Percentiles rank a stretch among this genome's conserved stretches.
Conservation (phyloP, 2,329 filamentous ascomycete genomes). For the Parasarocladium wereldwijsianum region DNA sequence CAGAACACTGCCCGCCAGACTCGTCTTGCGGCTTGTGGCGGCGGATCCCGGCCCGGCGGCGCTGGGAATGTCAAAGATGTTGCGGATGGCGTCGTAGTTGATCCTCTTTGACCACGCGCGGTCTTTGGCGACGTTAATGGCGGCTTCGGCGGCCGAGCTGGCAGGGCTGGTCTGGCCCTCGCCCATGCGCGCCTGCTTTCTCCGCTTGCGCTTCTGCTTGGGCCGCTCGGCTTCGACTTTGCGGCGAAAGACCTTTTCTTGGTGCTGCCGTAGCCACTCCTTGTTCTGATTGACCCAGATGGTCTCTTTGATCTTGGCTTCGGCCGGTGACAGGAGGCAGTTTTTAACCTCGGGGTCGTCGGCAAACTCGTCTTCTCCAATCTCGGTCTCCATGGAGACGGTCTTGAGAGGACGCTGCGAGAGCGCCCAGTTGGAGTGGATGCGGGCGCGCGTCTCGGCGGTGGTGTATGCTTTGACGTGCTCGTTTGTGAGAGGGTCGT, state of each 20-base stretch:
- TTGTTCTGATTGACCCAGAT: slow-evolving; percentile 95
- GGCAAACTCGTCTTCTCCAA: slow-evolving; percentile 71
- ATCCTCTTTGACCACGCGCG: slow-evolving; percentile 60
- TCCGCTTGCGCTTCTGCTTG: slow-evolving; percentile 41
- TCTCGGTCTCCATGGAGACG: slow-evolving; percentile 46
- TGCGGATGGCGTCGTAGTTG: slow-evolving; percentile 52
- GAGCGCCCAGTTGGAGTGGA: slow-evolving; percentile 36
- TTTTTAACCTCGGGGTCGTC: slow-evolving; percentile 78
- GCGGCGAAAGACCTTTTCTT: slow-evolving; percentile 65
- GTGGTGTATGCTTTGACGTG: slow-evolving; percentile 44
- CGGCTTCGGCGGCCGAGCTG: slow-evolving; percentile 54
- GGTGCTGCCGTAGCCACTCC: slow-evolving; percentile 77
- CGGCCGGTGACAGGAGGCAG: slow-evolving; percentile 59
- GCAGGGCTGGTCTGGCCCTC: slow-evolving; percentile 53
- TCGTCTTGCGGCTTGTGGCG: slow-evolving; percentile 30
- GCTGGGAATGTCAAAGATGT: slow-evolving; percentile 36
- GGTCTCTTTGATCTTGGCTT: slow-evolving; percentile 71
- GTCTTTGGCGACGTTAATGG: slow-evolving; percentile 51
- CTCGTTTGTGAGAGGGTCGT: slow-evolving; percentile 40
- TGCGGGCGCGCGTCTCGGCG: slow-evolving; percentile 38
- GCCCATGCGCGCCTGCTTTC: slow-evolving; percentile 42
- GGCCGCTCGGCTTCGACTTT: slow-evolving; percentile 45
- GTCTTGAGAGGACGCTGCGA: slow-evolving; percentile 30
- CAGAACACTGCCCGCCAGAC: slow-evolving; percentile 20
- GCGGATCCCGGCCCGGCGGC: slow-evolving; percentile 32